Conservation (phyloP, 2,329 filamentous ascomycete species). For the Curvularia eragrostidis region DNA sequence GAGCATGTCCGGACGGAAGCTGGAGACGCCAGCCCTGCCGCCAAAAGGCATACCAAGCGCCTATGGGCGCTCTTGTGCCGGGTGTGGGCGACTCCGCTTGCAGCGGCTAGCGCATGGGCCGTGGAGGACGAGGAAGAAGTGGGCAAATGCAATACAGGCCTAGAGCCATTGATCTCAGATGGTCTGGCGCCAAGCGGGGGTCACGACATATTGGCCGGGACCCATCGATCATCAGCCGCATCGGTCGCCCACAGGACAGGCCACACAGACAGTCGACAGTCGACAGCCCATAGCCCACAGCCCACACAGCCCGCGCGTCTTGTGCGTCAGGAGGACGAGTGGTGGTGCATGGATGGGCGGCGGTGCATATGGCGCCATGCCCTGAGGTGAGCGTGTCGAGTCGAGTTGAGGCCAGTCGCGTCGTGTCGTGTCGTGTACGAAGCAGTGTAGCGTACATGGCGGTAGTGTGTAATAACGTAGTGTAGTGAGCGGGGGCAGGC, state of each 20-base stretch:
- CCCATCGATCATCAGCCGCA: conserved; percentile 51
- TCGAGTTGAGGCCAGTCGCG: too few species aligned
- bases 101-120: conserved; percentile 47
- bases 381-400: conserved; percentile 24
- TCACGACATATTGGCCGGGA: conserved; percentile 41
- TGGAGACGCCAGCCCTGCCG: conserved; percentile 44
- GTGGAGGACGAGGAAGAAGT: conserved; percentile 27
- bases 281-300: conserved; percentile 11
- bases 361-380: conserved; percentile 36
- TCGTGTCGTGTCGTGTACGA: too few species aligned
- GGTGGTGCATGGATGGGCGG: background rate
- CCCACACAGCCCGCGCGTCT: conserved; percentile 22
- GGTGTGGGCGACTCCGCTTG: conserved; percentile 44
- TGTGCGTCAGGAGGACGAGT: conserved; percentile 25
- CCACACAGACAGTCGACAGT: too few species aligned
- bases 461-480: too few species aligned
- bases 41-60: conserved; percentile 30
- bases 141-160: conserved; percentile 46
- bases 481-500: background rate
- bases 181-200: conserved; percentile 47
- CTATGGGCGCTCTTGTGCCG: conserved; percentile 45
- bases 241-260: conserved; percentile 31
- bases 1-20: conserved; percentile 25
- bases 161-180: conserved; percentile 49
- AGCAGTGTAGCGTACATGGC: too few species aligned